Percentiles rank a stretch among this genome's conserved stretches.
These are phyloP conservation scores for Glycine soja DNA, from an alignment of 306 rosid species.

Conservation along the genomic window DNA sequence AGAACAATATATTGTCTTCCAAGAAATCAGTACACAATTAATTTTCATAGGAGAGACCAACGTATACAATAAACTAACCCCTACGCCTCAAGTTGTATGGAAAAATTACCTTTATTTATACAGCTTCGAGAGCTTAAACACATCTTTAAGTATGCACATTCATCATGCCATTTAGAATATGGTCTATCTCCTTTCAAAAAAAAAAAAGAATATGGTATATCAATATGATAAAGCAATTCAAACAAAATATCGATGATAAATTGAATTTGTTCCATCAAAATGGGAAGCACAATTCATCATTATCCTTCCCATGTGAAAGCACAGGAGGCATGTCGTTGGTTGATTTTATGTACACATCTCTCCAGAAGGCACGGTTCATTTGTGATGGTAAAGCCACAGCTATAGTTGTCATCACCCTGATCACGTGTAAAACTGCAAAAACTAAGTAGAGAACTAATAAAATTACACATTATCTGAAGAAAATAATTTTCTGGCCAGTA, in stretches of 20 bases:
- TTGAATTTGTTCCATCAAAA: constrained; percentile 48
- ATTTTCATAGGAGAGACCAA: neutral
- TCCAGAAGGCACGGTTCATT: constrained; percentile 60
- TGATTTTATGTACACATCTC: constrained; percentile 55
- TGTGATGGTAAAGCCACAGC: constrained; percentile 37
- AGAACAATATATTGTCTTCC: too few relatives aligned
- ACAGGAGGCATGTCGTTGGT: constrained; percentile 44
- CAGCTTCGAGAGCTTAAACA: constrained; percentile 57
- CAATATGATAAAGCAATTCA: constrained; percentile 7
- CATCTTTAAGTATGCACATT: constrained; percentile 40
- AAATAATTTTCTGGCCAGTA: neutral
- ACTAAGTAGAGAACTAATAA: constrained; percentile 25
- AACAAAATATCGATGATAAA: constrained; percentile 36
- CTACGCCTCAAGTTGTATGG: constrained; percentile 11
- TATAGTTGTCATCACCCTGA: constrained; percentile 41
- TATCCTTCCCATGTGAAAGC: constrained; percentile 49
- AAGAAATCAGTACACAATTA: too few relatives aligned
- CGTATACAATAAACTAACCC: neutral
- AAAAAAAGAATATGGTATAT: constrained; percentile 10
- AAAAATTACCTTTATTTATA: constrained; percentile 47
- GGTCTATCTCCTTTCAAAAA: neutral
- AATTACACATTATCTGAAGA: constrained; percentile 10
- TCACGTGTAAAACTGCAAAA: constrained; percentile 53
- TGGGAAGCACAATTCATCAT: constrained; percentile 54
- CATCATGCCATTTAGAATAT: constrained; percentile 34